Conservation (phyloP, 1,139 yeast species). For the Arxiozyma slooffiae region DNA sequence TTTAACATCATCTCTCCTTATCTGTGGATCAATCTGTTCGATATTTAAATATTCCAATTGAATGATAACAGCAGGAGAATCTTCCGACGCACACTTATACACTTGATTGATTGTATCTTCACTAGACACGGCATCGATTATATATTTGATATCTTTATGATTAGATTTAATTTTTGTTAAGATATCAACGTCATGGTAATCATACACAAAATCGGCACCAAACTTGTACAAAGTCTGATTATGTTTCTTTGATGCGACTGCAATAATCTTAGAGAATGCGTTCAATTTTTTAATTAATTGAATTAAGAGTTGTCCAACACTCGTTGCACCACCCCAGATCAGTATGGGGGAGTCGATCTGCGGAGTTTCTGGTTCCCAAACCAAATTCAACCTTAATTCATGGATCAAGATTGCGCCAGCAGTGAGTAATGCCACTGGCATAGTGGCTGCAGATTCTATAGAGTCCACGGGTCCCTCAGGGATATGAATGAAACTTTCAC, state of each 20-base stretch:
- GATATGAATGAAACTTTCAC: slow-evolving; percentile 8
- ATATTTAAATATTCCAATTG: slow-evolving; percentile 16
- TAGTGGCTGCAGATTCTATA: slow-evolving; percentile 54
- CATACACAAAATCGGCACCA: slow-evolving; percentile 56
- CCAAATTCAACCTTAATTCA: slow-evolving; percentile 18
- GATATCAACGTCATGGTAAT: slow-evolving; percentile 50
- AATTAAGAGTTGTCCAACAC: slow-evolving; percentile 41
- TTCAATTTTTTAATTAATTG: slow-evolving; percentile 39
- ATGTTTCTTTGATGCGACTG: slow-evolving; percentile 41
- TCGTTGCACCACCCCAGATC: slow-evolving; percentile 52
- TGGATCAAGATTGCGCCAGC: slow-evolving; percentile 31
- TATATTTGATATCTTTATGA: slow-evolving; percentile 33
- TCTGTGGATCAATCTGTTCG: slow-evolving; percentile 15
- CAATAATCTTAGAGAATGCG: slow-evolving; percentile 37
- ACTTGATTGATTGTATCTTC: no score
- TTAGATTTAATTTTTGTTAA: slow-evolving; percentile 39
- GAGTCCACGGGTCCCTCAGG: slow-evolving; percentile 36
- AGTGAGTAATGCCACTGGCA: slow-evolving; percentile 44
- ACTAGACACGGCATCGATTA: slow-evolving; percentile 45
- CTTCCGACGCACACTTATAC: slow-evolving; percentile 38
- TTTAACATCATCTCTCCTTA: slow-evolving; percentile 19
- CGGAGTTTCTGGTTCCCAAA: slow-evolving; percentile 24
- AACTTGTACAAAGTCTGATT: slow-evolving; percentile 29
- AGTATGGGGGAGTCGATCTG: slow-evolving; percentile 31
- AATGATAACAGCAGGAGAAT: slow-evolving; percentile 28